Conservation (phyloP, 2,329 filamentous ascomycete species). For the Ceratocystis ficicola region DNA sequence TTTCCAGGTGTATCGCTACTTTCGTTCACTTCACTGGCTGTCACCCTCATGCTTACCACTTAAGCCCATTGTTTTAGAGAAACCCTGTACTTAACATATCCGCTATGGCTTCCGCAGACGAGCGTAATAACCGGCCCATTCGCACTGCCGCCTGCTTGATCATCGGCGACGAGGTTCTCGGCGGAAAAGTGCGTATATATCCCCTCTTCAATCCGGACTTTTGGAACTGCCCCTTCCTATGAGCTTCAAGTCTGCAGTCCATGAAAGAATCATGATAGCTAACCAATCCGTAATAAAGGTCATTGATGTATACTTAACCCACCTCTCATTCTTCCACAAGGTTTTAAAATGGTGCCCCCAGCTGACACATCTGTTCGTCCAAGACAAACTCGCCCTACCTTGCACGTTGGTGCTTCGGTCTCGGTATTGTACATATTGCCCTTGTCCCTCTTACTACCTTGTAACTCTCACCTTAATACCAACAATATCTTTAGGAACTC, state of each 20-base stretch:
- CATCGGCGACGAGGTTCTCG: slow-evolving; percentile 93
- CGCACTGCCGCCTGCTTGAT: slow-evolving; percentile 85
- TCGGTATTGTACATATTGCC: slow-evolving; percentile 42
- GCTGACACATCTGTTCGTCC: neutral
- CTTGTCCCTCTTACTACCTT: neutral
- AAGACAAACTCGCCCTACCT: slow-evolving; percentile 46
- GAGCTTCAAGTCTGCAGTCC: neutral
- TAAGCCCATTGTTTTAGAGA: neutral
- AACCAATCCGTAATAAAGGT: slow-evolving; percentile 14
- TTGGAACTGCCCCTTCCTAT: neutral
- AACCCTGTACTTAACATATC: slow-evolving; percentile 16
- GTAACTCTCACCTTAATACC: neutral
- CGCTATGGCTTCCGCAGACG: slow-evolving; percentile 37
- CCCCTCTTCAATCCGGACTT: neutral
- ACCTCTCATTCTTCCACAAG: neutral
- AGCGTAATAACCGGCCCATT: slow-evolving; percentile 54
- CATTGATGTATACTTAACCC: slow-evolving; percentile 19
- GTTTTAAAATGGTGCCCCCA: neutral
- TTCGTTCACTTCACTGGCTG: neutral
- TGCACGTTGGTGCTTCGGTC: slow-evolving; percentile 52
- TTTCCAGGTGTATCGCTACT: neutral
- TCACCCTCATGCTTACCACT: neutral
- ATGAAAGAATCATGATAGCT: neutral
- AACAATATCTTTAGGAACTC: slow-evolving; percentile 40
- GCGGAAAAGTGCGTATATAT: slow-evolving; percentile 60